Evolutionary conservation across 148 eudicot genomes (phyloP).

Genomic region (Spergularia bocconei): DNA sequence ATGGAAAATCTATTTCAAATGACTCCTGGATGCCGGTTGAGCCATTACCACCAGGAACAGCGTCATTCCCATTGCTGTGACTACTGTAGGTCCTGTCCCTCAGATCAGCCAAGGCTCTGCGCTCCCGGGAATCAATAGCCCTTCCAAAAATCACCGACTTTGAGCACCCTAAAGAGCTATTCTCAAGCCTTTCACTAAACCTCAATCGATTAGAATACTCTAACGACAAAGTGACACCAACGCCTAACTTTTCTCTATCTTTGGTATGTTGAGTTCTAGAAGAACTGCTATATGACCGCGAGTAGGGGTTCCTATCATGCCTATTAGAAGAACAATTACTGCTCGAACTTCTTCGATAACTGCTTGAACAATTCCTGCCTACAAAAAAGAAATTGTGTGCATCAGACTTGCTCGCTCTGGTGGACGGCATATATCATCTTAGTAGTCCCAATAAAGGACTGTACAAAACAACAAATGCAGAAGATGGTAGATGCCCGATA

Average conservation of each 20-base stretch:
- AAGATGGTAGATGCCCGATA: neutral
- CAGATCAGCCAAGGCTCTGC: slow-evolving; percentile 30
- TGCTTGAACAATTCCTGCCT: slow-evolving; percentile 52
- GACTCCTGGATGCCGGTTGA: slow-evolving; percentile 38
- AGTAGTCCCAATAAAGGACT: slow-evolving; percentile 40
- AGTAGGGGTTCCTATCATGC: slow-evolving; percentile 44
- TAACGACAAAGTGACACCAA: slow-evolving; percentile 55
- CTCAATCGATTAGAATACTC: slow-evolving; percentile 64
- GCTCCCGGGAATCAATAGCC: slow-evolving; percentile 43
- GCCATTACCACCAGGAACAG: slow-evolving; percentile 33
- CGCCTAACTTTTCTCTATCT: slow-evolving; percentile 53
- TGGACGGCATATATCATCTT: slow-evolving; percentile 42
- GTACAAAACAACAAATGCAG: slow-evolving; percentile 26
- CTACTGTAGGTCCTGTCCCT: slow-evolving; percentile 30
- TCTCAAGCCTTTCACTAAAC: slow-evolving; percentile 45
- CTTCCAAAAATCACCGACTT: slow-evolving; percentile 58
- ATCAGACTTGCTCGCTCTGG: slow-evolving; percentile 42
- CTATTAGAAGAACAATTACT: slow-evolving; percentile 66
- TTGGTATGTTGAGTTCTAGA: slow-evolving; percentile 58
- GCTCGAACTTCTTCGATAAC: slow-evolving; percentile 55
- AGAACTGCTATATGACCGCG: slow-evolving; percentile 62
- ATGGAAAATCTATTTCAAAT: slow-evolving; percentile 80
- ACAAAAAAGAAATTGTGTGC: slow-evolving; percentile 33
- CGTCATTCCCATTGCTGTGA: slow-evolving; percentile 37
- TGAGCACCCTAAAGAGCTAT: slow-evolving; percentile 57